Conservation (phyloP, 805 yeast species). For the Wickerhamiella cacticola region DNA sequence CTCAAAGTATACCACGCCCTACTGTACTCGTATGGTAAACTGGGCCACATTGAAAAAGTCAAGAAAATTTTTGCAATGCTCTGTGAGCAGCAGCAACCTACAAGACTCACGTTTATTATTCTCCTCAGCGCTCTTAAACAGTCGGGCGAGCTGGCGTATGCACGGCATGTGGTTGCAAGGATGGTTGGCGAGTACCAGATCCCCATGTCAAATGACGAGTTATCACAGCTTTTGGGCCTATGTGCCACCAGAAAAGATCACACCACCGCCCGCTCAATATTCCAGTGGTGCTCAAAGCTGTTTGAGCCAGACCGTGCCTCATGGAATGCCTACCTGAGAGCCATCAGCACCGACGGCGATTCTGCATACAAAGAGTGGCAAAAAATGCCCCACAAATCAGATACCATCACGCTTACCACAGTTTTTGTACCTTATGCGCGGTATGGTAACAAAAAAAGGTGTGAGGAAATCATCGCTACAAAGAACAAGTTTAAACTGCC, state of each 20-base stretch:
- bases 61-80: conserved; percentile 31
- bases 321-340: conserved; percentile 28
- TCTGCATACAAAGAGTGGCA: conserved; percentile 27
- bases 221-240: conserved; percentile 23
- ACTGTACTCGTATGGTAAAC: conserved; percentile 33
- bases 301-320: conserved; percentile 23
- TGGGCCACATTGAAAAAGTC: conserved; percentile 32
- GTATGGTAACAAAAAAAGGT: conserved; percentile 6
- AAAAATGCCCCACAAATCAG: conserved; percentile 18
- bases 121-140: conserved; percentile 31
- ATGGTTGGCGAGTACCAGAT: conserved; percentile 19
- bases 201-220: conserved; percentile 20
- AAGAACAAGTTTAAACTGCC: conserved; percentile 21
- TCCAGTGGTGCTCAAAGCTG: conserved; percentile 23
- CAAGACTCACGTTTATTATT: conserved; percentile 27
- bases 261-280: conserved; percentile 22
- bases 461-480: conserved; percentile 13
- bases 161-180: conserved; percentile 23
- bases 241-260: conserved; percentile 25
- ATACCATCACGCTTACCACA: conserved; percentile 22
- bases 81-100: conserved; percentile 26
- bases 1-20: conserved; percentile 35
- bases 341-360: conserved; percentile 25
- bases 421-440: conserved; percentile 21
- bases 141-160: conserved; percentile 29